A percentile compares a stretch with the other conserved stretches of the same genome.
These are phyloP conservation scores for Bacidia rubella DNA, from an alignment of 495 filamentous ascomycete genomes.

Conservation along the genomic window DNA sequence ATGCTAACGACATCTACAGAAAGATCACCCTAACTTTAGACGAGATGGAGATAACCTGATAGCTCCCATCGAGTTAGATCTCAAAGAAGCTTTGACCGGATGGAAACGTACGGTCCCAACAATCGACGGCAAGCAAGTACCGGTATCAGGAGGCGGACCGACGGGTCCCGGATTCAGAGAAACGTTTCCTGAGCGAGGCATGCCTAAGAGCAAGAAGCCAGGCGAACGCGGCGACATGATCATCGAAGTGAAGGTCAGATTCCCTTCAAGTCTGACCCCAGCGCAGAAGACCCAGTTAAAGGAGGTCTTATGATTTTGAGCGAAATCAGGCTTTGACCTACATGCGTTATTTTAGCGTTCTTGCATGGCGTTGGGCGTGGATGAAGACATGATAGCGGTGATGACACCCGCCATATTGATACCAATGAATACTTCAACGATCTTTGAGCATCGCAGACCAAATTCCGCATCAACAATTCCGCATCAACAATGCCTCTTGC, in stretches of 20 bases:
- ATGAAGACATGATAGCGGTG: neutral
- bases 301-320: constrained; percentile 60
- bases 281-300: constrained; percentile 66
- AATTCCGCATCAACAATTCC: neutral
- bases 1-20: constrained; percentile 38
- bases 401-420: neutral
- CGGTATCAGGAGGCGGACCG: constrained; percentile 62
- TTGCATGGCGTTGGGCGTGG: constrained; percentile 1
- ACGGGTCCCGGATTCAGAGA: constrained; percentile 72
- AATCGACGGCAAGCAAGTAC: constrained; percentile 77
- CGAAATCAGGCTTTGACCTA: neutral
- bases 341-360: neutral
- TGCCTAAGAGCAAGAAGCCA: constrained; percentile 85
- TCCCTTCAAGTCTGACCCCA: constrained; percentile 60
- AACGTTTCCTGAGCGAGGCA: constrained; percentile 69
- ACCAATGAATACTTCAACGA: neutral
- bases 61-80: constrained; percentile 58
- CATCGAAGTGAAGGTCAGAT: constrained; percentile 81
- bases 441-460: neutral
- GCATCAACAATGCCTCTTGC: neutral
- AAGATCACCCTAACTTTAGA: constrained; percentile 66
- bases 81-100: constrained; percentile 96
- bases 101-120: constrained; percentile 86
- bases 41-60: constrained; percentile 79
- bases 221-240: constrained; percentile 74